phyloP scores from a whole-genome alignment of 768 basidiomycete genomes.

The Strobilomyces dryophilus region DNA sequence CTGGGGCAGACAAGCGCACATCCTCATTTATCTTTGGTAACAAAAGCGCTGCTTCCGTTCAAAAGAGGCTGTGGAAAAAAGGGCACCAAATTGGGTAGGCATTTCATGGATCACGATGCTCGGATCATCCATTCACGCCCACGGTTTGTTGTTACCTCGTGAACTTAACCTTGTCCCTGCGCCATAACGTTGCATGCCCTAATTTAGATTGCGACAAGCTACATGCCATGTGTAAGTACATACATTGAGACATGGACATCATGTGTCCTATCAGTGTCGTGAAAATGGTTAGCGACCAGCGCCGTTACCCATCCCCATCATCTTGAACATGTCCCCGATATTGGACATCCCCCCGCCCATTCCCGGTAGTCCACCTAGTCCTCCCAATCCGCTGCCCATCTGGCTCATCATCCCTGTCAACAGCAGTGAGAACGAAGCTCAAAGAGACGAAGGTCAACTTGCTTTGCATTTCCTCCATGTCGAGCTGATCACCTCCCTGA shows the following conservation, averaged over 20 bases:
- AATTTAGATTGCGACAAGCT: slow-evolving; percentile 11
- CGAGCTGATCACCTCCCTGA: slow-evolving; percentile 82
- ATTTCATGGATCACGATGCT: slow-evolving; percentile 11
- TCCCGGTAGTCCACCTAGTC: slow-evolving; percentile 46
- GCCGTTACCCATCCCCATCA: slow-evolving; percentile 78
- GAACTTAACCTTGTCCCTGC: slow-evolving; percentile 30
- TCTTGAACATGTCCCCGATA: slow-evolving; percentile 79
- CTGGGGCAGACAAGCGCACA: slow-evolving; percentile 79
- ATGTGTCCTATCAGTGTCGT: background rate
- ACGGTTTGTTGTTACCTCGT: slow-evolving; percentile 2
- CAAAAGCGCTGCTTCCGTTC: slow-evolving; percentile 56
- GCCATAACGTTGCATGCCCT: slow-evolving; percentile 9
- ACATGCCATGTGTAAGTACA: slow-evolving; percentile 14
- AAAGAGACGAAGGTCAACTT: slow-evolving; percentile 24
- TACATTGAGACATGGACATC: slow-evolving; percentile 6
- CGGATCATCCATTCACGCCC: slow-evolving; percentile 17
- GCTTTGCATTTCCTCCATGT: slow-evolving; percentile 96
- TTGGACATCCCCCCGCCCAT: slow-evolving; percentile 66
- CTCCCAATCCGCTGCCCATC: slow-evolving; percentile 60
- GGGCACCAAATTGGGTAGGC: slow-evolving; percentile 30
- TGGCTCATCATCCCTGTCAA: slow-evolving; percentile 79
- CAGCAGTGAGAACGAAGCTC: slow-evolving; percentile 3
- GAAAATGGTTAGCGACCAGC: slow-evolving; percentile 26
- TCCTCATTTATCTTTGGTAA: slow-evolving; percentile 79
- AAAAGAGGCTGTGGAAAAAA: slow-evolving; percentile 55